These are phyloP conservation scores for Gymnopus androsaceus DNA, from an alignment of 1,284 basidiomycete species.

Conservation along the genomic window DNA sequence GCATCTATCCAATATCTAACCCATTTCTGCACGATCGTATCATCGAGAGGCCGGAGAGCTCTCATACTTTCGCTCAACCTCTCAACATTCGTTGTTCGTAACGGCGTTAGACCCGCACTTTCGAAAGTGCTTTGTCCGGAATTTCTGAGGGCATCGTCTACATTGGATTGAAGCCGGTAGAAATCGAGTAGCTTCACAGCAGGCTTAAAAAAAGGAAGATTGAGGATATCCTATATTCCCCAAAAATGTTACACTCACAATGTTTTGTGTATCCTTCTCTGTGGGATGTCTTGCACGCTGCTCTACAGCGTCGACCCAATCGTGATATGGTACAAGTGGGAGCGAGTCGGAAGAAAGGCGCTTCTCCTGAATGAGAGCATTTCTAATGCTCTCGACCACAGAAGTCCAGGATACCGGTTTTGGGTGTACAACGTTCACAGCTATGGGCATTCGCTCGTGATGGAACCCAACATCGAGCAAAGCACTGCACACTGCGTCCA, in stretches of 20 bases:
- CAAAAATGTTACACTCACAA: conserved; percentile 7
- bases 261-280: conserved; percentile 5
- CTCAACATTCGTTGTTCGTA: conserved; percentile 3
- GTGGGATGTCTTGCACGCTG: conserved; percentile 1
- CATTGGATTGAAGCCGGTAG: not conserved
- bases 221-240: not conserved
- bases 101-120: conserved; percentile 2
- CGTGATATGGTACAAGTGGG: conserved; percentile 24
- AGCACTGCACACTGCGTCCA: conserved; percentile 26
- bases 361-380: conserved; percentile 15
- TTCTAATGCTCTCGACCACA: conserved; percentile 24
- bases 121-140: not conserved
- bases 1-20: conserved; percentile 7
- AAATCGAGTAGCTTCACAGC: conserved; percentile 8
- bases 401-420: conserved; percentile 24
- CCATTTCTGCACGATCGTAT: not conserved
- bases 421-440: conserved; percentile 32
- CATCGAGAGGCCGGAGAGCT: not conserved
- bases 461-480: conserved; percentile 27
- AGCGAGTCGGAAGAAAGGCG: conserved; percentile 11
- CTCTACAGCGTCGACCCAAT: conserved; percentile 27
- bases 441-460: conserved; percentile 12
- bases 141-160: not conserved
- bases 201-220: not conserved
- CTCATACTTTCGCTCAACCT: not conserved